Percentiles rank a stretch among this genome's conserved stretches.
Conservation (phyloP, 495 filamentous ascomycete species). For the Thermothielavioides terrestris region DNA sequence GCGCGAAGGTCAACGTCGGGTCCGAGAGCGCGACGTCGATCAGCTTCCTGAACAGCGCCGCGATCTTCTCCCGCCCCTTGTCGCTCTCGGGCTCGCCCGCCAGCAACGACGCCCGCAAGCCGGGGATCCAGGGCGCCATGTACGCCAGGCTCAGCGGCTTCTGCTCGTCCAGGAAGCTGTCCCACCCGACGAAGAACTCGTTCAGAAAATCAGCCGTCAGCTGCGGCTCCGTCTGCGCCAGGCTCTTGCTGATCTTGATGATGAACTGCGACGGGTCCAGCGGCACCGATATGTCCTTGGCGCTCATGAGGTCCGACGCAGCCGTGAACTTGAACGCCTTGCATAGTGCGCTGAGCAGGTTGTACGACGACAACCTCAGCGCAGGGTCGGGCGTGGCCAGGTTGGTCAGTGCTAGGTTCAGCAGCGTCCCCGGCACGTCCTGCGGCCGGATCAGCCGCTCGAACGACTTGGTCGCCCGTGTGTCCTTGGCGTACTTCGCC, state of each 20-base stretch:
- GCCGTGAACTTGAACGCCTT: constrained; percentile 55
- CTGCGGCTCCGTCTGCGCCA: constrained; percentile 53
- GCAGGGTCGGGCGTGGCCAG: constrained; percentile 48
- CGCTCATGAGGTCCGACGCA: constrained; percentile 48
- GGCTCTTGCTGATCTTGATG: constrained; percentile 51
- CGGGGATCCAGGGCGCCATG: constrained; percentile 57
- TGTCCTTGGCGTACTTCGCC: constrained; percentile 51
- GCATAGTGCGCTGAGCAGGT: constrained; percentile 53
- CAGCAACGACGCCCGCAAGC: constrained; percentile 48
- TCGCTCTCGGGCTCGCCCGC: constrained; percentile 50
- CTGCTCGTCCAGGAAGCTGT: constrained; percentile 53
- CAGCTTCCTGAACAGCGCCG: constrained; percentile 51
- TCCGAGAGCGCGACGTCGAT: constrained; percentile 53
- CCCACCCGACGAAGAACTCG: constrained; percentile 63
- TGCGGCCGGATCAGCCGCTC: constrained; percentile 56
- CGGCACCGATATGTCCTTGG: constrained; percentile 51
- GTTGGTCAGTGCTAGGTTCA: constrained; percentile 58
- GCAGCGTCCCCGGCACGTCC: constrained; percentile 56
- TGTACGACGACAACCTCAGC: constrained; percentile 53
- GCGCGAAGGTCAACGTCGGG: constrained; percentile 44
- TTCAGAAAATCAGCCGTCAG: constrained; percentile 59
- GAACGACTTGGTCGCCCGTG: constrained; percentile 44
- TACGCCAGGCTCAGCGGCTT: constrained; percentile 55
- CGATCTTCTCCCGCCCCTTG: constrained; percentile 52
- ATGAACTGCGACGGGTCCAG: constrained; percentile 54